phyloP scores from a whole-genome alignment of 1,284 basidiomycete genomes.

The Vanrija sp. region DNA sequence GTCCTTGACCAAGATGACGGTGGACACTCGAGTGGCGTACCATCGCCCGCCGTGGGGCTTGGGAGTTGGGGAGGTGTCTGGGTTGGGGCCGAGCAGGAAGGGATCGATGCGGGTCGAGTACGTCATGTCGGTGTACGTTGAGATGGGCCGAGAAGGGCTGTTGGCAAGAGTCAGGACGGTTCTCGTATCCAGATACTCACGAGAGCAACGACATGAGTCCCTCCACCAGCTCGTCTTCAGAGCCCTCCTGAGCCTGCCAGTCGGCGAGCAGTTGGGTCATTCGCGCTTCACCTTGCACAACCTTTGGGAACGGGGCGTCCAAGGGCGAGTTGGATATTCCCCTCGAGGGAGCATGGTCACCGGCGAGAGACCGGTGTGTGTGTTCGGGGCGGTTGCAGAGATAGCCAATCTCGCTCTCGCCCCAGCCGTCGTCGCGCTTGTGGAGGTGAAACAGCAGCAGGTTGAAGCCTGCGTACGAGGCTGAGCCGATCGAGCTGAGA shows the following conservation, averaged over 20 bases:
- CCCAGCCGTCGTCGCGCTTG: slow-evolving; percentile 3
- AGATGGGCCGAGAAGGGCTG: too few relatives aligned
- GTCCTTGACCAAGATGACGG: slow-evolving; percentile 41
- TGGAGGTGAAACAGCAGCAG: slow-evolving; percentile 39
- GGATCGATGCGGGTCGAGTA: slow-evolving; percentile 29
- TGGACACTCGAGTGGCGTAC: slow-evolving; percentile 45
- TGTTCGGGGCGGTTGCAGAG: slow-evolving; percentile 36
- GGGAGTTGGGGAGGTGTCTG: background rate
- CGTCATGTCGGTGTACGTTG: slow-evolving; percentile 9
- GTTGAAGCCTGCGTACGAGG: slow-evolving; percentile 45
- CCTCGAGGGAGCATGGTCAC: background rate
- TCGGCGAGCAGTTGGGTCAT: slow-evolving; percentile 24
- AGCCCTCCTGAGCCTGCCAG: slow-evolving; percentile 22
- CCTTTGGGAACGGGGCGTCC: slow-evolving; percentile 41
- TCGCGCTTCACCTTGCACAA: slow-evolving; percentile 27
- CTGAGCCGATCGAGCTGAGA: slow-evolving; percentile 18
- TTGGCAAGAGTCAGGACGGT: too few relatives aligned
- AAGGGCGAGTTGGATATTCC: slow-evolving; percentile 42
- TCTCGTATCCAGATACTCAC: slow-evolving; percentile 20
- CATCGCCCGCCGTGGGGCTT: slow-evolving; percentile 16
- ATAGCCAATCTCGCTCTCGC: slow-evolving; percentile 25
- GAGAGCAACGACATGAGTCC: slow-evolving; percentile 35
- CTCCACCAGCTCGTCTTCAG: slow-evolving; percentile 27
- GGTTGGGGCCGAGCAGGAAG: slow-evolving; percentile 18
- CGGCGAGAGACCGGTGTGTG: slow-evolving; percentile 10